Base-by-base conservation (phyloP, 164 flowering plant genomes). In the Magnolia kwangsiensis region DNA sequence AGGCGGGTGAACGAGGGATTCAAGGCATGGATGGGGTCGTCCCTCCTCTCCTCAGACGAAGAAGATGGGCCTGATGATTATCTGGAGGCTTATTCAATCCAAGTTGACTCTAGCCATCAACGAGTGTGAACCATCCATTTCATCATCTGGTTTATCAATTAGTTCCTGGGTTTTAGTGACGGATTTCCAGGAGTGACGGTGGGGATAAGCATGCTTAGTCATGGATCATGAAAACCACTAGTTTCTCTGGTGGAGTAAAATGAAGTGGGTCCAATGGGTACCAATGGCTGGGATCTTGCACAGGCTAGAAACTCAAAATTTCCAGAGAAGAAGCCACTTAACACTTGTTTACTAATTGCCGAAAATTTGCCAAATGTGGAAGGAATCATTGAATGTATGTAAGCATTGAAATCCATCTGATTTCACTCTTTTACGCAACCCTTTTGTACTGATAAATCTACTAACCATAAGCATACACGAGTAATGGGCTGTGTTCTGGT, bases 21-120 rank as follows among this genome's bases (percentile, higher is more conserved):
- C 67, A 93, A 85, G 78, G 20, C 97, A 64, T 94, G 98, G 98
- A 93, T 96, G 99, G 99, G 99, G 0, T 89, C 99, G 21, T 92
- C 95, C 24, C 89, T 90, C 19, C 78, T 93, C 66, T 92, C 99
- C 21, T 96, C 98, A 9, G 98, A 92, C 71, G 99, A 96, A 55
- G 98, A 93, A 72, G 98, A 95, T 74, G 96, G 87, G 19, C 85
- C 89, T 13, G 91, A 91, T 19, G 79, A 83, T 63, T 88, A 88
- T 63, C 50, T 7, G 71, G 91, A 88, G 55, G 82, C 87, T 21
- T 77, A 81, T 71, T 51, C 80, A 51, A 76, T 77, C 50, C 78
- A 78, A 8, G 79, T 80, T 20, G 72, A 75, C 74, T 85, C 90
- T 63, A 75, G 82, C 80, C 78, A 85, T 78, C 89, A 81, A 63